Base-by-base conservation (phyloP, 805 yeast species). In the Suhomyces pyralidae region DNA sequence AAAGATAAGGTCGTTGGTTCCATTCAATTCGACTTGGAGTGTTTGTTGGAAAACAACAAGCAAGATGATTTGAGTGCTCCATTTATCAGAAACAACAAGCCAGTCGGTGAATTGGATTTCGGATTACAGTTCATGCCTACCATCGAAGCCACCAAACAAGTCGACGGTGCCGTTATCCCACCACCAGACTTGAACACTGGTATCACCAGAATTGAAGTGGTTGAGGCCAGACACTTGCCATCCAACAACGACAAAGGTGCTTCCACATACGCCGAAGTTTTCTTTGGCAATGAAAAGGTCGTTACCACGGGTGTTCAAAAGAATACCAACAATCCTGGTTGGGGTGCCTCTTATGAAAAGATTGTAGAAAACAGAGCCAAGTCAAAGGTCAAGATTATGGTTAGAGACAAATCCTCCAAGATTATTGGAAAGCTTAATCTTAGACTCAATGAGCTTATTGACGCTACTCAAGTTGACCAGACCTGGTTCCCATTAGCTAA, bases 141-240 rank as follows among this genome's bases (percentile, higher is more conserved):
- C 12, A 71, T 90, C 55, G 77, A 82, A 70, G 77, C 82, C 52
- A 68, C 76, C 59, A 73, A 81, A 55, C 78, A 81, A 53, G 85
- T 89, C 3, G 97, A 90, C 68, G 97, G 97, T 48, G 85, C 92
- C 2, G 77, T 81, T 50, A 85, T 84, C 58, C 90, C 96, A 46
- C 88, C 96, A 45, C 97, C 97, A 45, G 97, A 90, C 58, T 81
- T 90, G 66, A 93, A 93, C 71, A 90, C 97, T 14, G 99, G 99
- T 79, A 85, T 96, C 61, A 83, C 86, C 19, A 79, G 84, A 61
- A 72, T 93, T 59, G 86, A 84, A 54, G 69, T 89, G 46, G 64
- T 74, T 28, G 88, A 83, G 59, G 86, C 88, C 24, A 82, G 90
- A 71, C 81, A 77, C 52, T 75, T 77, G 66, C 70, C 65, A 52